Base-by-base conservation (phyloP, 1,284 basidiomycete genomes). In the Inonotus obliquus region DNA sequence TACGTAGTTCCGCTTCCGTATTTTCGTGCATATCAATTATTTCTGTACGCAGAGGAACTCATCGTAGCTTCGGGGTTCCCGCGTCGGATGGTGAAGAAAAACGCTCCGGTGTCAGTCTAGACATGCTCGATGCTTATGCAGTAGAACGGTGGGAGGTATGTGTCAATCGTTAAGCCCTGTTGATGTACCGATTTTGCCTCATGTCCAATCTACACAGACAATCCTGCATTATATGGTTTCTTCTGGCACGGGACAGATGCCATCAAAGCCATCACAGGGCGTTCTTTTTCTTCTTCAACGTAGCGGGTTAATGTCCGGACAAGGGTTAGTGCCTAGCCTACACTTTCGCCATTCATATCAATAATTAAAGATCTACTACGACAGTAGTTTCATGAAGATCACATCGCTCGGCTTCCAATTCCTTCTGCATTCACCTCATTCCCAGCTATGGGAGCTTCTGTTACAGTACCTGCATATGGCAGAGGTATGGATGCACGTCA, bases 221-320 rank as follows among this genome's bases (percentile, higher is more conserved):
- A 97, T 99, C 68, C 80, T 98, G 57, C 96, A 98, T 75, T 99
- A 93, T 73, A 98, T 99, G 96, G 97, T 99, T 1, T 96, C 95
- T 1, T 96, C 94, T 29, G 91, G 91, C 7, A 91, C 85, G 59
- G 83, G 83, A 45, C 83, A 86, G 70, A 75, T 79, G 66, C 82
- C 81, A 61, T 76, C 84, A n/a, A 83, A 82, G 67, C 91, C 92
- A 54, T 86, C 94, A 41, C 79, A 87, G 70, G 87, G 86, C 41
- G 95, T 98, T 9, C 77, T 97, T 17, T 91, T 87, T 69, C 81
- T 98, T 13, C 79, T 99, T 2, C 81, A 91, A 66, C 79, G 86
- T 32, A 94, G 93, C 69, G 90, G 91, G n/a, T 81, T 98, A 63
- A 98, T 99, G 92, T 80, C 82, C 61, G 70, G 75, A 35, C 38